Evolutionary conservation across 2,329 filamentous ascomycete genomes (phyloP).

Genomic region (Ophiostoma pallidulum): DNA sequence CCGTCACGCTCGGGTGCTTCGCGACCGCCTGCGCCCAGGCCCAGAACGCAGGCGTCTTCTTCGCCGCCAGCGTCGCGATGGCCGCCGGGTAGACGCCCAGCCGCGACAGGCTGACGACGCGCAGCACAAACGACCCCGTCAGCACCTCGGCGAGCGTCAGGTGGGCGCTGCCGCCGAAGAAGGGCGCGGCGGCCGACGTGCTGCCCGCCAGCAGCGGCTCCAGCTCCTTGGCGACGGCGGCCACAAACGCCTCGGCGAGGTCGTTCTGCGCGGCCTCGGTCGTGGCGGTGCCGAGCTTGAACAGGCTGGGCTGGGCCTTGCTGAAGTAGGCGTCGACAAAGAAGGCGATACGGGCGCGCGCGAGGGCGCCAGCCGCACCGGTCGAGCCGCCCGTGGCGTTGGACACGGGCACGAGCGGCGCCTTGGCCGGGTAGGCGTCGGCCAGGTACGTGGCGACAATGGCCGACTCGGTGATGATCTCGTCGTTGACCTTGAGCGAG

Average conservation of each 20-base stretch:
- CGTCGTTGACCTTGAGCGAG: slow-evolving; percentile 52
- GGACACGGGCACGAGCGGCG: slow-evolving; percentile 45
- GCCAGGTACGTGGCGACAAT: slow-evolving; percentile 64
- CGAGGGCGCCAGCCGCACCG: no score
- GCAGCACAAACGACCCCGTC: slow-evolving; percentile 57
- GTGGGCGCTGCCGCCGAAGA: slow-evolving; percentile 53
- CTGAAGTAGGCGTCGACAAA: slow-evolving; percentile 38
- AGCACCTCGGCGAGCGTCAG: slow-evolving; percentile 68
- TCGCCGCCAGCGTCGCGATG: slow-evolving; percentile 26
- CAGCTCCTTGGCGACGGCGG: slow-evolving; percentile 56
- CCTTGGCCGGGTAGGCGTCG: slow-evolving; percentile 53
- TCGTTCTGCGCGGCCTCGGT: slow-evolving; percentile 41
- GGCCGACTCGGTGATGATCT: slow-evolving; percentile 64
- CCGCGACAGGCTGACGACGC: slow-evolving; percentile 46
- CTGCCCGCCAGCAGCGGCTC: slow-evolving; percentile 54
- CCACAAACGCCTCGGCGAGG: slow-evolving; percentile 41
- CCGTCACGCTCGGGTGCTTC: slow-evolving; percentile 55
- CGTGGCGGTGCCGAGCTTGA: slow-evolving; percentile 35
- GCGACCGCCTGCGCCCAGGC: slow-evolving; percentile 55
- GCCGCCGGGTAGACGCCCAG: slow-evolving; percentile 41
- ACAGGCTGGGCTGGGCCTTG: slow-evolving; percentile 35
- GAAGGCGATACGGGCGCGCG: slow-evolving; percentile 58
- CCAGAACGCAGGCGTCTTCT: slow-evolving; percentile 53
- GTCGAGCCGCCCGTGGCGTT: slow-evolving; percentile 38
- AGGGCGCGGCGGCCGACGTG: slow-evolving; percentile 36